These are phyloP conservation scores for Solanum pennellii DNA, from an alignment of 257 asterid species.

Conservation along the genomic window DNA sequence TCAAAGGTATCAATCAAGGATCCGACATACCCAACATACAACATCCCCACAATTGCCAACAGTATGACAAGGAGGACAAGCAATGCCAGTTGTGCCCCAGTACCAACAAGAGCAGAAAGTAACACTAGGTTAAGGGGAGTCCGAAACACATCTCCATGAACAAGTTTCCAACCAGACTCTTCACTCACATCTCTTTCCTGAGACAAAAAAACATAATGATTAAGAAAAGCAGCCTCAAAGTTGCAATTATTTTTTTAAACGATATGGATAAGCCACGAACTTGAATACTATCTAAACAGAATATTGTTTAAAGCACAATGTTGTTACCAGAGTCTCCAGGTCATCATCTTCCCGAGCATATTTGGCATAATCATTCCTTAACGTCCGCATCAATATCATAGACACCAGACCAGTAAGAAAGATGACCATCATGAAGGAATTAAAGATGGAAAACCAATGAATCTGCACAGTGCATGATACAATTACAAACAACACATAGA, in stretches of 20 bases:
- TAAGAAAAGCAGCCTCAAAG: not conserved
- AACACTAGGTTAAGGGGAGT: constrained; percentile 33
- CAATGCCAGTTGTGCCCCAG: constrained; percentile 48
- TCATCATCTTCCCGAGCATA: constrained; percentile 99
- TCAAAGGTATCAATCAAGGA: not conserved
- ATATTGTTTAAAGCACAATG: not conserved
- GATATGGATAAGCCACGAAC: not conserved
- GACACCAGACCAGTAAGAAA: constrained; percentile 96
- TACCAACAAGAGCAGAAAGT: constrained; percentile 53
- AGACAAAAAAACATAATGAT: not conserved
- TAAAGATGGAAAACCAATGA: constrained; percentile 95
- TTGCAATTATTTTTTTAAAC: not conserved
- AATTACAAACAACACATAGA: not conserved
- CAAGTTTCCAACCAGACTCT: constrained; percentile 70
- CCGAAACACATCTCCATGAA: constrained; percentile 57
- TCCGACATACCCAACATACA: constrained; percentile 49
- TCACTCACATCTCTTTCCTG: constrained; percentile 60
- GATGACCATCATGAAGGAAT: constrained; percentile 99
- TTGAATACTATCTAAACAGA: not conserved
- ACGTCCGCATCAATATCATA: constrained; percentile 93
- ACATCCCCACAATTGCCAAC: constrained; percentile 48
- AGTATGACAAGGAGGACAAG: constrained; percentile 49
- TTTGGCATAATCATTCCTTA: constrained; percentile 95
- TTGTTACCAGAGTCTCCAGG: constrained; percentile 79
- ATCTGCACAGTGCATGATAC: constrained; percentile 41